A percentile compares a stretch with the other conserved stretches of the same genome.
phyloP scores from a whole-genome alignment of 306 rosid genomes.

The Echinosophora koreensis region DNA sequence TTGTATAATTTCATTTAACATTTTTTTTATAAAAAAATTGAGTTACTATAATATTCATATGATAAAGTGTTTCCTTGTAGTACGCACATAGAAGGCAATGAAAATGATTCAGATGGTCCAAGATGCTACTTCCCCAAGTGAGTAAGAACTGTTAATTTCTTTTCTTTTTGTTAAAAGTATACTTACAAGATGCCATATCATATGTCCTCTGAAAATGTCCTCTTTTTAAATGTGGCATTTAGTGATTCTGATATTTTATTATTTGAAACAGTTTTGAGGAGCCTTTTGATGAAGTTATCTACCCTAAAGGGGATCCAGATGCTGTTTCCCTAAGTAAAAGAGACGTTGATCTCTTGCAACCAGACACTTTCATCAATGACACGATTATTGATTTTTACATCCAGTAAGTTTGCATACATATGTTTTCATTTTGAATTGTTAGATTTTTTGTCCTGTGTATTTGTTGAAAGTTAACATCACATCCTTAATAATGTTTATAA shows the following conservation, averaged over 20 bases:
- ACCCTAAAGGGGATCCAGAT: conserved; percentile 94
- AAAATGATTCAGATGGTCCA: conserved; percentile 51
- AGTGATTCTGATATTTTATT: conserved; percentile 29
- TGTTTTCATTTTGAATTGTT: not conserved
- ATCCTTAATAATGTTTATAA: not conserved
- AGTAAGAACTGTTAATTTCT: conserved; percentile 55
- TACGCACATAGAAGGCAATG: conserved; percentile 55
- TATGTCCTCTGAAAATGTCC: conserved; percentile 23
- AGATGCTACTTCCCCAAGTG: conserved; percentile 79
- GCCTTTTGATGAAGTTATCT: conserved; percentile 82
- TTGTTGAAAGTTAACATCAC: conserved; percentile 1
- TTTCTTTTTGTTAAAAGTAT: conserved; percentile 17
- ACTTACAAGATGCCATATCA: conserved; percentile 23
- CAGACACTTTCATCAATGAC: conserved; percentile 94
- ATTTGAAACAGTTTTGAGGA: conserved; percentile 72
- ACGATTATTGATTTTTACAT: conserved; percentile 93
- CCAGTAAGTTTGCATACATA: conserved; percentile 64
- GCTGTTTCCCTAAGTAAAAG: conserved; percentile 90
- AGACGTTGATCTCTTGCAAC: conserved; percentile 93
- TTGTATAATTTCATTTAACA: conserved; percentile 31
- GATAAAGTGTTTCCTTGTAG: conserved; percentile 46
- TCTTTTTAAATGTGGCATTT: not conserved
- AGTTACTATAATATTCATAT: conserved; percentile 5
- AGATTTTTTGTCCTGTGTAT: conserved; percentile 2
- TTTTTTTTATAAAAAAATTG: too few species aligned